Base-by-base conservation (phyloP, 1,284 basidiomycete species). In the Trametes hirsuta region DNA sequence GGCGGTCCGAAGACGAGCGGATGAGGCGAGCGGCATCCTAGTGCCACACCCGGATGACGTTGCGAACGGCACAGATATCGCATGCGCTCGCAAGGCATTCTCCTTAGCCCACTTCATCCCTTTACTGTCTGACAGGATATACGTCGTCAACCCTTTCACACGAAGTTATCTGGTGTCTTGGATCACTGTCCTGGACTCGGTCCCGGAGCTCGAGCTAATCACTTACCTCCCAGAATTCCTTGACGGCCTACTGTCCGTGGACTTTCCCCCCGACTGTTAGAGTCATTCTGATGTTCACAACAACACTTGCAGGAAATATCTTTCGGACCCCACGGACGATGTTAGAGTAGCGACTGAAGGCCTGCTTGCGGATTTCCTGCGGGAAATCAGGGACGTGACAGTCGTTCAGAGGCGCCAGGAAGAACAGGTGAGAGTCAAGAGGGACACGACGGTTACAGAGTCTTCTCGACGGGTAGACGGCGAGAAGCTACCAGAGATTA, bases 111-210 rank as follows among this genome's bases (percentile, higher is more conserved):
- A 93, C 59, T 98, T 99, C 74, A 95, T 99, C 52, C 97, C 97
- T 10, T 81, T 99, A 15, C 84, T 99, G 11, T 85, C 91, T 37
- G 96, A 99, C 67, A 83, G 97, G 61, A 96, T 99, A 63, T 93
- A 97, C 70, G 97, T 98, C 66, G 81, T 98, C 70, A 97, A 91
- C 71, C 97, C 97, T 0, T 97, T 98, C 73, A 97, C 97, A 1
- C 82, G 97, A 65, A 98, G 93, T 74, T 99, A 97, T 73, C 84
- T 99, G 34, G 94, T 98, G 44, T 93, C 93, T 9, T 99, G 97
- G 97, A 93, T 99, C 63, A 94, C 88, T 48, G 93, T 98, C 1
- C 84, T 99, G 41, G 95, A 98, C 72, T 97, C 95, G 5, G 94
- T 99, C 1, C 97, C 97, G 1, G 96, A 99, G 72, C 81, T 99